Conservation (phyloP, 2,329 filamentous ascomycete genomes). For the Botrytis pseudocinerea region DNA sequence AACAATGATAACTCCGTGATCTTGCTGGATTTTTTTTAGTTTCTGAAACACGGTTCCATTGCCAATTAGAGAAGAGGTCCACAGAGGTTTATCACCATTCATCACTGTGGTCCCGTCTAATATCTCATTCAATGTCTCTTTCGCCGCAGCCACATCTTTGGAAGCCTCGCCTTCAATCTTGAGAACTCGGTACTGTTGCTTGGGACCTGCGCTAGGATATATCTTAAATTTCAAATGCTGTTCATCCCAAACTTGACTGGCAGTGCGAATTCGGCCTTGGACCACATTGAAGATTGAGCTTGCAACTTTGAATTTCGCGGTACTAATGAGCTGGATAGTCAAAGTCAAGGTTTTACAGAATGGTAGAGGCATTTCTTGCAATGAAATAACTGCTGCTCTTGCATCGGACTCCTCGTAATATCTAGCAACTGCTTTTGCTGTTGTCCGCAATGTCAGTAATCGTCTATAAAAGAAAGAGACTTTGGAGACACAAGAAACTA, state of each 20-base stretch:
- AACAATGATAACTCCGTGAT: conserved; percentile 1
- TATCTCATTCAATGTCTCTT: conserved; percentile 40
- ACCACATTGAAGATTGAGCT: conserved; percentile 42
- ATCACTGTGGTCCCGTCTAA: conserved; percentile 41
- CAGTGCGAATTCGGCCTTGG: conserved; percentile 36
- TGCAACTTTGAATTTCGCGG: conserved; percentile 45
- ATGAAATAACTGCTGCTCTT: conserved; percentile 37
- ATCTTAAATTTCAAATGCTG: conserved; percentile 38
- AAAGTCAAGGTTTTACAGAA: conserved; percentile 42
- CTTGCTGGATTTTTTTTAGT: not conserved
- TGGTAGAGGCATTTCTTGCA: conserved; percentile 41
- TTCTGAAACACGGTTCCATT: not conserved
- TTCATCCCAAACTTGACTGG: conserved; percentile 39
- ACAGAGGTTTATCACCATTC: conserved; percentile 37
- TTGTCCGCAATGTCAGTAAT: not conserved
- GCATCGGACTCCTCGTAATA: conserved; percentile 46
- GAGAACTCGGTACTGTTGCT: conserved; percentile 38
- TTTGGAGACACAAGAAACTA: not conserved
- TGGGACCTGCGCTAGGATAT: conserved; percentile 36
- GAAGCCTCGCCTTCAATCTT: conserved; percentile 44
- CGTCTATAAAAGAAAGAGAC: no score
- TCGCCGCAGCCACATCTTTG: conserved; percentile 41
- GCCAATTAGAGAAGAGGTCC: conserved; percentile 39
- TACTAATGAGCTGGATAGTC: conserved; percentile 43
- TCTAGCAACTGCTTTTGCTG: conserved; percentile 44